Base-by-base conservation (phyloP, 768 basidiomycete species). In the Candolleomyces aberdarensis region DNA sequence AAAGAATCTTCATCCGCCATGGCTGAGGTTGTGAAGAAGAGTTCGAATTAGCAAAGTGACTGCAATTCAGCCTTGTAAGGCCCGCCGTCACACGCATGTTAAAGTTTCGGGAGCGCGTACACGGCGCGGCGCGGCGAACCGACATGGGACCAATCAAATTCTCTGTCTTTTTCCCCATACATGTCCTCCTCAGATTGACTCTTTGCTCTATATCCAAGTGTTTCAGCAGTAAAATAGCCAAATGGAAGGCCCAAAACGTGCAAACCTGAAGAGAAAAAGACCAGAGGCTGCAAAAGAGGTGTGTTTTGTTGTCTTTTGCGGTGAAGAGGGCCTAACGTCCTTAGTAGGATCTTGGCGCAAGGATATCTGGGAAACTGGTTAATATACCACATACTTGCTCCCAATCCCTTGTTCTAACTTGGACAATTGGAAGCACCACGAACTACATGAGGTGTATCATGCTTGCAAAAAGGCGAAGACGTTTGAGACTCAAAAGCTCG, bases 401-500 rank as follows among this genome's bases (percentile, higher is more conserved):
- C 17, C 19, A 29, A 22, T 19, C 46, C 46, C 29, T 43, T 54
- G 11, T 44, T 32, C 41, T 48, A 31, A 61, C 48, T 61, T 47
- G 57, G 57, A n/a, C 58, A 44, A 46, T 58, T 56, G 64, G 44
- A 70, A 96, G 94, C 86, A 91, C 66, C 91, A 91, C 70, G 83
- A 83, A 60, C 69, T 89, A 54, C 89, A 84, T 69, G 88, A 89
- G 64, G 82, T 91, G 9, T 81, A 82, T 64, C 90, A 89, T 66
- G 83, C 87, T 5, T 84, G 88, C 31, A 96, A 93, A 76, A 92
- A 89, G 67, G 88, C 89, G 10, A 92, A 86, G 70, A 75, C 82
- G 0, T 91, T 92, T 62, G 94, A 96, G 75, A 84, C 83, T 0
- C 91, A 88, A 71, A 90, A 88, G 70, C 73, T 89, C n/a, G 82